Evolutionary conservation across 768 basidiomycete genomes (phyloP), one percentile per base, ranked within the genome.

Genomic region (Auricularia sp.): DNA sequence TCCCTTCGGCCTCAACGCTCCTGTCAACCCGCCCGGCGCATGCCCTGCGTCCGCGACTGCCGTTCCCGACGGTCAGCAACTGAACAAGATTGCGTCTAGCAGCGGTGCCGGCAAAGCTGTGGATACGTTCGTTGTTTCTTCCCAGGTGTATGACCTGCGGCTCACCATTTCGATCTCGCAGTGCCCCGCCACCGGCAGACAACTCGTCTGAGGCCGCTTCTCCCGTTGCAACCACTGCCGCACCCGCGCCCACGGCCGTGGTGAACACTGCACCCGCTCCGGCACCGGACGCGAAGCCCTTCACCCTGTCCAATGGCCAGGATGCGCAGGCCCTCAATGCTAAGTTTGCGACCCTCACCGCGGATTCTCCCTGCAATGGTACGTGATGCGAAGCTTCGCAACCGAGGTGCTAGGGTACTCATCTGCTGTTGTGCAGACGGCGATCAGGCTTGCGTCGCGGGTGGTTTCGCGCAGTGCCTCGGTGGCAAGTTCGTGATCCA

Each of bases 401-500:
- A 47, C 62, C 47, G 54, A 42, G 39, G 7, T 8, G 64, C 61
- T 63, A 66, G 33, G 68, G 43, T 21, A 36, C 16, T 29, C 23
- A 36, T 29, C 23, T 29, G 36, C 3, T 34, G n/a, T 33, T 59
- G 10, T 23, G 29, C 44, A 75, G 77, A 69, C 16, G 73, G 71
- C 39, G 76, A 81, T 39, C 71, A 76, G 18, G 82, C 81, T 21
- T 84, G 83, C 69, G 72, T 84, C 35, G 68, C 71, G 14, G 72
- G 72, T 2, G 72, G 70, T 3, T 84, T 84, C 64, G 84, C 83
- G 23, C 82, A 84, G 67, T 85, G 83, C 65, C 78, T 78, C 34
- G 70, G 68, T n/a, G 81, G 81, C n/a, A 73, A 77, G 64, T 84
- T 82, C 62, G 76, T 71, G 1, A 62, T 75, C 16, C 77, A 75